phyloP scores from a whole-genome alignment of 169 alveolate species.

The Cryptosporidium sp. region DNA sequence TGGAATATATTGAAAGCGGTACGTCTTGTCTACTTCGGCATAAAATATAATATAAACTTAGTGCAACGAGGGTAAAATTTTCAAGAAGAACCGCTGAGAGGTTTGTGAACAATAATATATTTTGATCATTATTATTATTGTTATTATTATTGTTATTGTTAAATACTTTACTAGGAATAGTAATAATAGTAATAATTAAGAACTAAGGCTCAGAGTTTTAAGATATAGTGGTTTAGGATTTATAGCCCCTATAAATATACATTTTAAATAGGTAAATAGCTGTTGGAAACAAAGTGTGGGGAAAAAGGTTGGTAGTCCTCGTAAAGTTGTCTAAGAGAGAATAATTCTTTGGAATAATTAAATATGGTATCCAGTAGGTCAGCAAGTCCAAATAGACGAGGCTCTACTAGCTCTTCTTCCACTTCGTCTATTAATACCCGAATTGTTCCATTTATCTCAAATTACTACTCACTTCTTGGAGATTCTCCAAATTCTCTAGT shows the following conservation, averaged over 20 bases:
- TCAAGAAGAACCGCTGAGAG: neutral
- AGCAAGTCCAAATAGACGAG: constrained; percentile 36
- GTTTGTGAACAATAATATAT: too few species aligned
- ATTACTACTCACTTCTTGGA: constrained; percentile 60
- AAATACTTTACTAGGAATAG: neutral
- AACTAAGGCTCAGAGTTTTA: neutral
- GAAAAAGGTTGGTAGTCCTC: neutral
- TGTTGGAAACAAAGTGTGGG: neutral
- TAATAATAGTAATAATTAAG: neutral
- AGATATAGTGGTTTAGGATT: neutral
- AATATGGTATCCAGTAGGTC: constrained; percentile 37
- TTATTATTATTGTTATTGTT: too few species aligned
- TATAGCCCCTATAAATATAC: neutral
- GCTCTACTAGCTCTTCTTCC: constrained; percentile 9
- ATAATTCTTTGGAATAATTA: neutral
- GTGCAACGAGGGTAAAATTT: neutral
- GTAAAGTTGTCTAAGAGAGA: neutral
- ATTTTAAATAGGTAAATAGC: neutral
- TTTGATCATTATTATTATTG: too few species aligned
- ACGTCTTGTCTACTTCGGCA: neutral
- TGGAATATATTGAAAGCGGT: neutral
- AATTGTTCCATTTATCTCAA: constrained; percentile 55
- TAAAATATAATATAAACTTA: too few species aligned
- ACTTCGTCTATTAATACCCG: constrained; percentile 36
- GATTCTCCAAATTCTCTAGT: constrained; percentile 55